A percentile compares a stretch with the other conserved stretches of the same genome.
These are phyloP conservation scores for Dendrobium huoshanense DNA, from an alignment of 106 monocot species.

Conservation along the genomic window DNA sequence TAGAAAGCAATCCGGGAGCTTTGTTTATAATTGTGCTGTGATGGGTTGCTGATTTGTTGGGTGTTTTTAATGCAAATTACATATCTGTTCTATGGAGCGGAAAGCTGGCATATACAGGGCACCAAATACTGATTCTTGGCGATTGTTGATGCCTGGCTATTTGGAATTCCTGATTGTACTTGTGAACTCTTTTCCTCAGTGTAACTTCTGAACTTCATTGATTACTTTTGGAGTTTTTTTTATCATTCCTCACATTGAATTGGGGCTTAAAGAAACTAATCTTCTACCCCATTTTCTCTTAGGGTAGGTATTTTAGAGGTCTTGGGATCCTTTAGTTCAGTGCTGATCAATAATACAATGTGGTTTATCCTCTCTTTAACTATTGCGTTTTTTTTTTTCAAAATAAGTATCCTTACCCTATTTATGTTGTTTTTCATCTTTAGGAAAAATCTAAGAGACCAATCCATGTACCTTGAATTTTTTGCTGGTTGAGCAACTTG, in stretches of 20 bases:
- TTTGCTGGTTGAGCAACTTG: neutral
- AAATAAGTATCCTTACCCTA: neutral
- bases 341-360: conserved; percentile 16
- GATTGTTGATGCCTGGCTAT: conserved; percentile 11
- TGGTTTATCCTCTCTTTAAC: conserved; percentile 4
- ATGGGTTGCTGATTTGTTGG: conserved; percentile 68
- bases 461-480: neutral
- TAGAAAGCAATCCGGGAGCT: conserved; percentile 58
- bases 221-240: conserved; percentile 8
- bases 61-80: conserved; percentile 4
- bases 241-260: conserved; percentile 9
- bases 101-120: conserved; percentile 15
- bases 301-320: neutral
- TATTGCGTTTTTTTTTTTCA: neutral
- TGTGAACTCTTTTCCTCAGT: conserved; percentile 2
- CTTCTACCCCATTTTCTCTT: conserved; percentile 5
- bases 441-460: neutral
- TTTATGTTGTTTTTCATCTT: neutral
- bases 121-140: conserved; percentile 8
- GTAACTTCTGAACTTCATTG: conserved; percentile 16
- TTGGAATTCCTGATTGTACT: conserved; percentile 6
- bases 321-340: conserved; percentile 6
- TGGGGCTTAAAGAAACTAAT: conserved; percentile 7
- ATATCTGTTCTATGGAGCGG: neutral
- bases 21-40: conserved; percentile 90